A percentile compares a stretch with the other conserved stretches of the same genome.
These are phyloP conservation scores for Sanghuangporus sanghuang DNA, from an alignment of 1,284 basidiomycete species.

Conservation along the genomic window DNA sequence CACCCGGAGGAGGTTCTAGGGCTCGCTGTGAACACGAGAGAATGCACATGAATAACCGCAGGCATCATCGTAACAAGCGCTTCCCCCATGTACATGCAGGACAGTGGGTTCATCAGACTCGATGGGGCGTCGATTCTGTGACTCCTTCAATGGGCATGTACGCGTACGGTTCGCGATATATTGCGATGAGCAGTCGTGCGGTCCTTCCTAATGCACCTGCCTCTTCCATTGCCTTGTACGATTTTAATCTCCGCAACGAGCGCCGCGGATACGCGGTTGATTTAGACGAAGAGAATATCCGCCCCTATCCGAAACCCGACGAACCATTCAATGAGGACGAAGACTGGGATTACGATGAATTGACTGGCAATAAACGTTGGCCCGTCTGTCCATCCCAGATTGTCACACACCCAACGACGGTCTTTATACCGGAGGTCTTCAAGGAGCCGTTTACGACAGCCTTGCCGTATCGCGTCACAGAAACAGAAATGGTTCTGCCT, in stretches of 20 bases:
- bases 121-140: constrained; percentile 9
- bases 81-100: background rate
- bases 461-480: constrained; percentile 11
- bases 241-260: constrained; percentile 12
- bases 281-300: background rate
- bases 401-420: background rate
- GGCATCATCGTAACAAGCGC: background rate
- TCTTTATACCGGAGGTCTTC: constrained; percentile 11
- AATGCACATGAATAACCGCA: background rate
- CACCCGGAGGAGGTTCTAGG: background rate
- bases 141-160: background rate
- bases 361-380: background rate
- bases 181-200: constrained; percentile 3
- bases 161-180: constrained; percentile 5
- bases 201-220: background rate
- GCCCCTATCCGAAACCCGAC: background rate
- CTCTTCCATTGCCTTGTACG: background rate
- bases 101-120: constrained; percentile 7
- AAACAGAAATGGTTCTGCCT: constrained; percentile 10
- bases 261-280: background rate
- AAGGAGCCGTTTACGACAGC: background rate
- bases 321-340: constrained; percentile 4
- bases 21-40: background rate
- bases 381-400: background rate
- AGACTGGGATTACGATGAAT: background rate